Evolutionary conservation across 208 protist species (phyloP).

Genomic region (Balamuthia mandrillaris): DNA sequence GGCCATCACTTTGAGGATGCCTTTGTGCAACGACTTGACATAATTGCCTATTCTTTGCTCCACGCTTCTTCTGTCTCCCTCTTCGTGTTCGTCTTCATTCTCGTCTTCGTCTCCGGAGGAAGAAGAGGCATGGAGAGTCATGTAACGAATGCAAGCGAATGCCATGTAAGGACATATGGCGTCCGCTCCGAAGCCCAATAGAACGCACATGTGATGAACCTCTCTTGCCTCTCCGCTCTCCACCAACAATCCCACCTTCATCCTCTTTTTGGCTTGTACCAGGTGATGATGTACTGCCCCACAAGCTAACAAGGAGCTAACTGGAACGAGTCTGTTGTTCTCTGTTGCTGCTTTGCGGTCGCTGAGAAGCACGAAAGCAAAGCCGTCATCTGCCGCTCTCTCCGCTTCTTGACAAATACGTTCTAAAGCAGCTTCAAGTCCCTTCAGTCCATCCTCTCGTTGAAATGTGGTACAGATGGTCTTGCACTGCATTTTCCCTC

Average conservation of each 20-base stretch:
- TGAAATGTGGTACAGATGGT: conserved; percentile 61
- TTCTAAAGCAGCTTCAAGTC: conserved; percentile 52
- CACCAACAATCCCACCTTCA: conserved; percentile 67
- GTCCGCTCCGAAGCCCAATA: conserved; percentile 76
- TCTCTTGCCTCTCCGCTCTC: conserved; percentile 71
- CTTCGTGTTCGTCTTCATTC: background rate
- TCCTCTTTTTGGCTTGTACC: conserved; percentile 59
- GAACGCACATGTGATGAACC: conserved; percentile 72
- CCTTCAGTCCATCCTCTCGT: conserved; percentile 2
- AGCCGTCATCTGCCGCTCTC: conserved; percentile 58
- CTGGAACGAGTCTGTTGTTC: too few species aligned
- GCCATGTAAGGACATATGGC: conserved; percentile 76
- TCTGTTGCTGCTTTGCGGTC: conserved; percentile 60
- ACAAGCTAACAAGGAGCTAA: too few species aligned
- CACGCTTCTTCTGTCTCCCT: too few species aligned
- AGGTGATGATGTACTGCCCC: conserved; percentile 80
- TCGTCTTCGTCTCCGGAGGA: too few species aligned
- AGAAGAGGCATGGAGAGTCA: too few species aligned
- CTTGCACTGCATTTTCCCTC: conserved; percentile 42
- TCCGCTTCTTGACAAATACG: conserved; percentile 54
- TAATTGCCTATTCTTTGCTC: too few species aligned
- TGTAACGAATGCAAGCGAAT: conserved; percentile 21
- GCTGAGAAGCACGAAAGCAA: conserved; percentile 70
- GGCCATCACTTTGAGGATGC: conserved; percentile 79
- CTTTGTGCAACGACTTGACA: conserved; percentile 59